Evolutionary conservation across 805 yeast species (phyloP), one percentile per base, ranked within the genome.

Genomic region (Schizosaccharomyces lindneri): DNA sequence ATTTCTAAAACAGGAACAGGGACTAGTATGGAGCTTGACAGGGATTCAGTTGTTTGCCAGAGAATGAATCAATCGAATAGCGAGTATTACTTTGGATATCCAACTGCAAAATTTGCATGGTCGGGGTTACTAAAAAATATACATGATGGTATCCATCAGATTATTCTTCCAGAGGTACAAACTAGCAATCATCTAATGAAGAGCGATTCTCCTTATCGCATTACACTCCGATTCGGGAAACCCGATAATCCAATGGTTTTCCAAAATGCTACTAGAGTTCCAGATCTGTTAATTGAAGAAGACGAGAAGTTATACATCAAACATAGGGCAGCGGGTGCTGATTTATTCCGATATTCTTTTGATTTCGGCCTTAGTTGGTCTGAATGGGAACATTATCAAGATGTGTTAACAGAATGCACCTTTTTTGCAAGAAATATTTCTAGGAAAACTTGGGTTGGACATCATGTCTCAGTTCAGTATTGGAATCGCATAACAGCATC

Each of bases 311-410:
- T 57, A 9, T 41, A 57, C 17, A 36, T 57, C 5, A 57, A 57
- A 1, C 60, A 57, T 15, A 57, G 15, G 27, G 60, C 60, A 17
- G 24, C 60, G 5, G 60, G 60, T 57, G 60, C 60, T 29, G 60
- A 57, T n/a, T 21, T 57, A 41, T 57, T 57, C 21, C 60, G 60
- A 13, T 57, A 32, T 36, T 57, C 60, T n/a, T 21, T 41, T 15
- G 60, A 57, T 41, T 57, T 19, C 6, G 46, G 46, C 7, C 29
- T 32, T 15, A n/a, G n/a, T 41, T 57, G 48, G 48, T 32, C 46
- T 36, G n/a, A 7, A 36, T 57, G 60, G 60, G n/a, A 32, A 7
- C 21, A 17, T 5, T 57, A 57, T 27, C 21, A 15, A 15, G 27
- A 13, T 17, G 5, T 9, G 7, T 29, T 32, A 5, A 41, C 48